Percentiles rank a stretch among this genome's conserved stretches.
Evolutionary conservation across 495 filamentous ascomycete genomes (phyloP).

Genomic region (Penicillium manginii): DNA sequence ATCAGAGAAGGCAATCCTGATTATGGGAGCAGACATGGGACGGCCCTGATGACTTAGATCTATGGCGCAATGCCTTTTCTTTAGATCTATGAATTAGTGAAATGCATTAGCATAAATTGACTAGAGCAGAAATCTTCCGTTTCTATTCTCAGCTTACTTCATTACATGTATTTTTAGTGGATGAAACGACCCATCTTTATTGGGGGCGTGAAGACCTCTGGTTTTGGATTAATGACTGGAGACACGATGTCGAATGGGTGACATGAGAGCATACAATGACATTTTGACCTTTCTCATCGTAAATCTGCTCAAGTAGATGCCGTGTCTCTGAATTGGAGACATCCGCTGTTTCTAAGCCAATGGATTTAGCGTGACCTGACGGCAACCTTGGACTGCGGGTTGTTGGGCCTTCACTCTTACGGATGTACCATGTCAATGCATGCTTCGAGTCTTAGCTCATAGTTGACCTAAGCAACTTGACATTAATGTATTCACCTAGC

Average conservation of each 20-base stretch:
- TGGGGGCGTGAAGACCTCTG: neutral
- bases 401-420: too few relatives aligned
- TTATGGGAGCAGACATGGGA: neutral
- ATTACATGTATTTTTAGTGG: neutral
- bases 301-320: neutral
- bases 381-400: too few relatives aligned
- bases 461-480: too few relatives aligned
- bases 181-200: neutral
- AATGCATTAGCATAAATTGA: neutral
- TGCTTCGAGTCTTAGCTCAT: too few relatives aligned
- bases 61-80: neutral
- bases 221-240: neutral
- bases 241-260: neutral
- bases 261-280: neutral
- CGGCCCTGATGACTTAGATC: neutral
- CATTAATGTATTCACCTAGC: too few relatives aligned
- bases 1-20: constrained; percentile 22
- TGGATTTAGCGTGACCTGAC: too few relatives aligned
- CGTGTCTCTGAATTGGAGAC: too few relatives aligned
- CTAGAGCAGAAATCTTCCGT: neutral
- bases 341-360: too few relatives aligned
- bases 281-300: neutral
- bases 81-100: neutral
- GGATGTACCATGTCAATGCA: too few relatives aligned
- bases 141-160: neutral